phyloP scores from a whole-genome alignment of 192 early-diverging fungal genomes.

The Entomortierella lignicola region DNA sequence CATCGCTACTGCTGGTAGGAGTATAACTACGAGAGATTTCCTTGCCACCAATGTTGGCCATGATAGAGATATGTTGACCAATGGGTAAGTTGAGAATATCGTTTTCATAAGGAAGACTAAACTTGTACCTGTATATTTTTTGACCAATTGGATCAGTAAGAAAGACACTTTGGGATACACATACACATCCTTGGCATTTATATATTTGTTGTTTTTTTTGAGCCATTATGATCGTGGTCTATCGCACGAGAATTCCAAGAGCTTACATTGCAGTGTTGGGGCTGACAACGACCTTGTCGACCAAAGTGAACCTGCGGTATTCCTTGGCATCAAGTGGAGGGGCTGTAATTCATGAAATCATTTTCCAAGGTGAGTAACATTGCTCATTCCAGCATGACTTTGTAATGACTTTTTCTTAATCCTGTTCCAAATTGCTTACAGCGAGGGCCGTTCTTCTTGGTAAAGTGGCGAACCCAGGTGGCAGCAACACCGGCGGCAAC shows the following conservation, averaged over 20 bases:
- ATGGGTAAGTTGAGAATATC: slow-evolving; percentile 87
- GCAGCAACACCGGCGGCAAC: slow-evolving; percentile 48
- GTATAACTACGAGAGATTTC: slow-evolving; percentile 90
- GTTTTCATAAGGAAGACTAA: slow-evolving; percentile 77
- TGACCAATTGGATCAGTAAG: not conserved
- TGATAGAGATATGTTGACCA: slow-evolving; percentile 93
- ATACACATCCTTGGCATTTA: not conserved
- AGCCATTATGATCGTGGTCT: no score
- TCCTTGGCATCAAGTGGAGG: slow-evolving; percentile 74
- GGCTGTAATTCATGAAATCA: slow-evolving; percentile 20
- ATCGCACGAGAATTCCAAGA: no score
- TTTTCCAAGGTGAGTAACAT: not conserved
- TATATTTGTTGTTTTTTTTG: no score
- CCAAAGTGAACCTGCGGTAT: slow-evolving; percentile 81
- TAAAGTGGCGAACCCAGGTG: slow-evolving; percentile 29
- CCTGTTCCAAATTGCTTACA: slow-evolving; percentile 18
- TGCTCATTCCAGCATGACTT: no score
- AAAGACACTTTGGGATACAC: not conserved
- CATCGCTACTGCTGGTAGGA: slow-evolving; percentile 85
- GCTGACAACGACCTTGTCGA: slow-evolving; percentile 80
- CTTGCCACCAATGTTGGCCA: slow-evolving; percentile 88
- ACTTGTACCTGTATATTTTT: slow-evolving; percentile 74
- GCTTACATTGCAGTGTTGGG: slow-evolving; percentile 89
- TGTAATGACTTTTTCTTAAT: not conserved
- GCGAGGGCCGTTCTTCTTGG: slow-evolving; percentile 26